Base-by-base conservation (phyloP, 441 rosid species). In the Adansonia gregorii region DNA sequence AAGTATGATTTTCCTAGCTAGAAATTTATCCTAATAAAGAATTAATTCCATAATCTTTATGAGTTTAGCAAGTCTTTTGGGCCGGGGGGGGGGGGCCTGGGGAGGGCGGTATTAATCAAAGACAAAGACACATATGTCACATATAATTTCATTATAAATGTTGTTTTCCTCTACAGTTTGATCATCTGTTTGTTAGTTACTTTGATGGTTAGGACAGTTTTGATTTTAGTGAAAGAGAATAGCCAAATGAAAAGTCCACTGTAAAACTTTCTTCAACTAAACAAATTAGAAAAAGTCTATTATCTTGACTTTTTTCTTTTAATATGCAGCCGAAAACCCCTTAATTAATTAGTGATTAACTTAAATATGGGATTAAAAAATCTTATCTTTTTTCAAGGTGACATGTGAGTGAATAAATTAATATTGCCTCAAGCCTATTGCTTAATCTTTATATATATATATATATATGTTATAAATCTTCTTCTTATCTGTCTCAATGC, bases 201-300 rank as follows among this genome's bases (percentile, higher is more conserved):
- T 75, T 75, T 78, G 46, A 41, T 65, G 70, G 79, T 78, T 68
- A 55, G 78, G 63, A 61, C 78, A 64, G 78, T 82, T 81, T 51
- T 48, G 66, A 35, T 70, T 49, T 69, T 72, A 72, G 15, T 31
- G 31, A 12, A 35, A 14, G 8, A 12, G 46, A 63, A 35, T 55
- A 72, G 35, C 51, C 12, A 55, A 12, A 43, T 20, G 14, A 76
- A 51, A 80, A 14, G 41, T 43, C 41, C 54, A 49, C 8, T 7
- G 11, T 46, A 15, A 0, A 67, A 75, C 31, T 43, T 51, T 24
- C 51, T 14, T 43, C 74, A 27, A 70, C 80, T 85, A 63, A 82
- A 78, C 71, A 73, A 3, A 11, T 11, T 46, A 15, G 17, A 73
- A 78, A 79, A 76, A 85, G 84, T 85, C 85, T 82, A 80, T 12